A percentile compares a stretch with the other conserved stretches of the same genome.
Conservation (phyloP, 2,329 filamentous ascomycete genomes). For the Nemania sp. region DNA sequence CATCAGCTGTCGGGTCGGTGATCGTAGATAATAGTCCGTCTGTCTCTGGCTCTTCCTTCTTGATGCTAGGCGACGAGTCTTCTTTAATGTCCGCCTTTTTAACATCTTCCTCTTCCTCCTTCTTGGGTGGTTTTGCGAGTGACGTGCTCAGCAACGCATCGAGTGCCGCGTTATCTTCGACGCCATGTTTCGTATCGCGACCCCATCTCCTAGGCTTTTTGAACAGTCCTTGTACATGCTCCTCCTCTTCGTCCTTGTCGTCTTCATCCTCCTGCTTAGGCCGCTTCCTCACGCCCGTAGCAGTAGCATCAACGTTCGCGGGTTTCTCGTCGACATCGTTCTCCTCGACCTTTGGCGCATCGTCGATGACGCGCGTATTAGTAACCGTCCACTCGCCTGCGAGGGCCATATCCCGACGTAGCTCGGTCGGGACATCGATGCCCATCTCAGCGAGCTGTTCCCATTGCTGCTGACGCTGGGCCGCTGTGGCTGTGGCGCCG, state of each 20-base stretch:
- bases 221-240: conserved; percentile 69
- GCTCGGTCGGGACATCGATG: conserved; percentile 82
- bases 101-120: conserved; percentile 39
- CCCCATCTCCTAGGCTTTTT: conserved; percentile 70
- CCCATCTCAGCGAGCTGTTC: conserved; percentile 90
- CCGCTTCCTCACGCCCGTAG: conserved; percentile 72
- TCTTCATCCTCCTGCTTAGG: conserved; percentile 54
- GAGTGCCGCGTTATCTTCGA: conserved; percentile 66
- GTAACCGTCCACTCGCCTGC: conserved; percentile 87
- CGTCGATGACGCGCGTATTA: conserved; percentile 69
- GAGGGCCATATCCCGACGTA: conserved; percentile 84
- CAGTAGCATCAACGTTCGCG: conserved; percentile 60
- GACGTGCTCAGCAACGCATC: conserved; percentile 68
- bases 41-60: conserved; percentile 57
- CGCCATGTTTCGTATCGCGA: conserved; percentile 63
- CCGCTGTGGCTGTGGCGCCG: conserved; percentile 60
- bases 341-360: conserved; percentile 55
- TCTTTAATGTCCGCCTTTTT: conserved; percentile 36
- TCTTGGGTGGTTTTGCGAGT: conserved; percentile 49
- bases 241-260: conserved; percentile 66
- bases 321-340: conserved; percentile 53
- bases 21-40: conserved; percentile 20
- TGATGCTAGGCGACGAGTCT: conserved; percentile 51
- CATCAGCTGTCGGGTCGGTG: conserved; percentile 14
- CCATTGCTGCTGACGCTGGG: conserved; percentile 84